Percentiles rank a stretch among this genome's conserved stretches.
Evolutionary conservation across 306 rosid species (phyloP).

Genomic region (Casuarina equisetifolia): DNA sequence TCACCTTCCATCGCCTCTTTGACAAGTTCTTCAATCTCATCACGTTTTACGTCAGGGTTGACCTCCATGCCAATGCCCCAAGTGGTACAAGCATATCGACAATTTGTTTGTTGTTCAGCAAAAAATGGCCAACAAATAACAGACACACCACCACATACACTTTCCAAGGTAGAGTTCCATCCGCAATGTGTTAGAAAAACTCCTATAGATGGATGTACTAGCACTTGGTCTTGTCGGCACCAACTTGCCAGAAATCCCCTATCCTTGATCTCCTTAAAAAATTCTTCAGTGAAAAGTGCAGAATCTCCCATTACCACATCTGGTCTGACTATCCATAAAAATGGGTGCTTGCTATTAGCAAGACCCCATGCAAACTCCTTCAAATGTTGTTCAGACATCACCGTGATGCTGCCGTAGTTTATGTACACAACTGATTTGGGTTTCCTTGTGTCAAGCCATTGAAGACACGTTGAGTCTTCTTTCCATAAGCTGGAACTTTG

Average conservation of each 20-base stretch:
- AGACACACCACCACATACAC: constrained; percentile 41
- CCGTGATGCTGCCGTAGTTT: constrained; percentile 42
- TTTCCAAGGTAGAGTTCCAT: constrained; percentile 52
- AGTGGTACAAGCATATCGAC: constrained; percentile 36
- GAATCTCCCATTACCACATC: constrained; percentile 41
- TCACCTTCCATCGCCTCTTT: constrained; percentile 44
- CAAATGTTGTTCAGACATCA: constrained; percentile 33
- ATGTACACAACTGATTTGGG: constrained; percentile 44
- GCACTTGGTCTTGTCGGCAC: constrained; percentile 47
- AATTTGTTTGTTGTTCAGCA: constrained; percentile 49
- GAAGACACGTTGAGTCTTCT: constrained; percentile 38
- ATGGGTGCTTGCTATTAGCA: constrained; percentile 41
- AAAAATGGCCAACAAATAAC: constrained; percentile 63
- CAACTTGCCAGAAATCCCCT: constrained; percentile 43
- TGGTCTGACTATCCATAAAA: constrained; percentile 49
- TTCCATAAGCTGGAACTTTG: constrained; percentile 37
- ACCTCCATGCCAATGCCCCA: constrained; percentile 52
- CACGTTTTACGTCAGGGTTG: constrained; percentile 34
- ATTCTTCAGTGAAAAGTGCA: constrained; percentile 25
- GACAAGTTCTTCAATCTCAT: constrained; percentile 31
- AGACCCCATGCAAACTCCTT: constrained; percentile 56
- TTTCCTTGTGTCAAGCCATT: constrained; percentile 41
- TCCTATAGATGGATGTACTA: constrained; percentile 46
- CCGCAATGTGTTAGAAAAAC: constrained; percentile 51
- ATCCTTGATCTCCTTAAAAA: constrained; percentile 34